A percentile compares a stretch with the other conserved stretches of the same genome.
These are phyloP conservation scores for Pezizomycotina sp. DNA, from an alignment of 2,329 filamentous ascomycete species.

Conservation along the genomic window DNA sequence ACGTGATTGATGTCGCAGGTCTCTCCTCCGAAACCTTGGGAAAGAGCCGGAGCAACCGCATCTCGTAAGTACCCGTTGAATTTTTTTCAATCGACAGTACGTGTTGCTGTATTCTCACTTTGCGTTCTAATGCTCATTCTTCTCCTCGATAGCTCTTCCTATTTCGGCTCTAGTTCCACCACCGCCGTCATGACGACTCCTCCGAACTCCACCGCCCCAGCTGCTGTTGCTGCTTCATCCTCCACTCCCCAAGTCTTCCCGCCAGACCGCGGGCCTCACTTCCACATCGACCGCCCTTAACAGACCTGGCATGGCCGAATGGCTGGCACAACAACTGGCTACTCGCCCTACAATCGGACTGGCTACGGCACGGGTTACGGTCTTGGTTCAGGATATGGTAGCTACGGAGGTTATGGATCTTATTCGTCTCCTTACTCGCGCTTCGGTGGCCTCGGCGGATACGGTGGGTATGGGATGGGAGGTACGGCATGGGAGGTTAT, in stretches of 20 bases:
- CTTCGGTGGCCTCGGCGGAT: conserved; percentile 29
- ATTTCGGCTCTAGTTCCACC: conserved; percentile 25
- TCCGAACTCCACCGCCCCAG: conserved; percentile 30
- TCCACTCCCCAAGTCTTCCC: too few species aligned
- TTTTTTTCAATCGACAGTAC: conserved; percentile 8
- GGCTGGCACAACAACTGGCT: conserved; percentile 36
- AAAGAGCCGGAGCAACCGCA: conserved; percentile 51
- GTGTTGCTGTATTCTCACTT: conserved; percentile 23
- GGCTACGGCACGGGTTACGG: conserved; percentile 28
- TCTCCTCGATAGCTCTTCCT: conserved; percentile 14
- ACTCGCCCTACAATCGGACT: conserved; percentile 28
- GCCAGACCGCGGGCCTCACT: conserved; percentile 63
- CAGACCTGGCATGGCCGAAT: conserved; percentile 64
- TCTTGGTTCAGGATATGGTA: conserved; percentile 16
- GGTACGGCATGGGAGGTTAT: conserved; percentile 24
- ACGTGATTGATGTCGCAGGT: conserved; percentile 37
- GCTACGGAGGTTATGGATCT: conserved; percentile 30
- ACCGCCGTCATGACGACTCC: conserved; percentile 32
- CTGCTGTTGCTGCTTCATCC: conserved; percentile 42
- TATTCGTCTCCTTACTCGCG: conserved; percentile 38
- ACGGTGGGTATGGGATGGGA: conserved; percentile 32
- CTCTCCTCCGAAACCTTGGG: conserved; percentile 96
- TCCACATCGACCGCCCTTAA: conserved; percentile 50
- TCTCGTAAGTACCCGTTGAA: conserved; percentile 33
- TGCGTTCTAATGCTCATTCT: conserved; percentile 11